Conservation (phyloP, 2,329 filamentous ascomycete species). For the Xylariaceae sp. region DNA sequence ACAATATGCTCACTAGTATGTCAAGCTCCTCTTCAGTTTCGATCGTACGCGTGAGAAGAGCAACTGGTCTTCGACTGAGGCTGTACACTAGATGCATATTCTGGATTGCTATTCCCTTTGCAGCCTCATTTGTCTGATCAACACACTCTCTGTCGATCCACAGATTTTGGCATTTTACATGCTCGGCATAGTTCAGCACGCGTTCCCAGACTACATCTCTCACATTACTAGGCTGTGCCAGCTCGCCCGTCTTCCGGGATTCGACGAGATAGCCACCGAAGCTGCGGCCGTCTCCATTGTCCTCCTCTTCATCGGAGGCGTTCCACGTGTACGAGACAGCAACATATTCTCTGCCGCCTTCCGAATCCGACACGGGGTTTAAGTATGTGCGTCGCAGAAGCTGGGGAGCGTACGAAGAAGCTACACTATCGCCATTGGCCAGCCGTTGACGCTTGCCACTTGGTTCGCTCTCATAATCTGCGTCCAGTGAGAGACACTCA, state of each 20-base stretch:
- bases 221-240: slow-evolving; percentile 21
- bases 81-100: slow-evolving; percentile 31
- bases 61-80: slow-evolving; percentile 24
- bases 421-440: slow-evolving; percentile 17
- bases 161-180: slow-evolving; percentile 25
- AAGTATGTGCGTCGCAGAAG: slow-evolving; percentile 24
- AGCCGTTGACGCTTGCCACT: slow-evolving; percentile 26
- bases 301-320: slow-evolving; percentile 23
- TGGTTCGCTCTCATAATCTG: slow-evolving; percentile 16
- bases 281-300: slow-evolving; percentile 9
- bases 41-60: slow-evolving; percentile 26
- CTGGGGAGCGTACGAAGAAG: slow-evolving; percentile 13
- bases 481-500: slow-evolving; percentile 24
- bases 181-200: slow-evolving; percentile 22
- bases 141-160: slow-evolving; percentile 31
- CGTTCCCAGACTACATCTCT: slow-evolving; percentile 26
- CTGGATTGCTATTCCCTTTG: slow-evolving; percentile 27
- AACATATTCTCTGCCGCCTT: slow-evolving; percentile 23
- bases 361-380: slow-evolving; percentile 20
- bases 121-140: slow-evolving; percentile 23
- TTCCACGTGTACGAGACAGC: slow-evolving; percentile 30
- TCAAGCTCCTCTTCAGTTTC: slow-evolving; percentile 23
- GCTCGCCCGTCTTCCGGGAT: slow-evolving; percentile 20
- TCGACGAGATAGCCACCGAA: slow-evolving; percentile 23
- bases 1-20: slow-evolving; percentile 21